phyloP scores from a whole-genome alignment of 345 rosid species.

The Durio zibethinus region DNA sequence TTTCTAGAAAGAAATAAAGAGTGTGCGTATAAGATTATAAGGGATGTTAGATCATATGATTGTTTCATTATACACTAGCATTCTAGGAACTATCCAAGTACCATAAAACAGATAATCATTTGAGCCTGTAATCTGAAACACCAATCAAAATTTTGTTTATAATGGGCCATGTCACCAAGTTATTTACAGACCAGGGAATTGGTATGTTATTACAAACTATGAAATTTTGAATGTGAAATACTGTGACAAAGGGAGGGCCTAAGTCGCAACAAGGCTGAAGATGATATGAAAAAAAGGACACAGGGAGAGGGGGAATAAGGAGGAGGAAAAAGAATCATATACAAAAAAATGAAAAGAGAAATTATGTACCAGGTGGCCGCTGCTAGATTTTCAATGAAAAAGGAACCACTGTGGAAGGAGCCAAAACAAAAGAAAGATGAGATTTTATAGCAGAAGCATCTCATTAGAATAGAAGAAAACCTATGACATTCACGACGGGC shows the following conservation, averaged over 20 bases:
- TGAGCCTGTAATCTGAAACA: background rate
- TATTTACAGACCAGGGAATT: background rate
- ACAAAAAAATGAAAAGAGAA: constrained; percentile 22
- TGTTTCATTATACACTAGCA: too few relatives aligned
- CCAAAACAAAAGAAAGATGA: background rate
- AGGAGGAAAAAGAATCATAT: constrained; percentile 1
- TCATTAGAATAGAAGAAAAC: background rate
- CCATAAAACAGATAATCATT: background rate
- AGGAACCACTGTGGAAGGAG: background rate
- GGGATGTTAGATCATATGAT: too few relatives aligned
- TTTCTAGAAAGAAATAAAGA: too few relatives aligned
- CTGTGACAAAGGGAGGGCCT: background rate
- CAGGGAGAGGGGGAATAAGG: background rate
- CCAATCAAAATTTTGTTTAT: background rate
- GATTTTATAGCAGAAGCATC: background rate
- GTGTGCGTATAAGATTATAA: too few relatives aligned
- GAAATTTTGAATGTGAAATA: background rate
- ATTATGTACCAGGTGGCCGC: constrained; percentile 16
- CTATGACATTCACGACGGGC: background rate
- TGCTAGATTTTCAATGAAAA: background rate
- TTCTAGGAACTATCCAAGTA: too few relatives aligned
- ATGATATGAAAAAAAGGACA: too few relatives aligned
- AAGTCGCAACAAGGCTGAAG: background rate
- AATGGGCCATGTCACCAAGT: background rate
- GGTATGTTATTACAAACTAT: background rate